Base-by-base conservation (phyloP, 2,329 filamentous ascomycete genomes). In the Alternaria atra region DNA sequence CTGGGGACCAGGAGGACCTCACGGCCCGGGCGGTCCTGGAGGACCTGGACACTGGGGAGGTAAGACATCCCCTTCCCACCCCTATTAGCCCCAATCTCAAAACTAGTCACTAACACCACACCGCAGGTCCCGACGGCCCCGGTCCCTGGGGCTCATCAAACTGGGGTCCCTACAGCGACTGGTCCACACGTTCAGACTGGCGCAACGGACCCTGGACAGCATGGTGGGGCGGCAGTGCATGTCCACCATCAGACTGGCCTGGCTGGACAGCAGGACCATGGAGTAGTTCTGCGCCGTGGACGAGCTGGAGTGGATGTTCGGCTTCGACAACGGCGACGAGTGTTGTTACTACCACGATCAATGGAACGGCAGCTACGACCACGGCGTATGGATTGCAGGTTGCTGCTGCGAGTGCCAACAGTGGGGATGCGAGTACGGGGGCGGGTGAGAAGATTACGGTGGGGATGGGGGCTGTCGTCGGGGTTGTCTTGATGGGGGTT, bases 251-350 rank as follows among this genome's bases (percentile, higher is more conserved):
- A 0, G 74, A 77, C 54, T 79, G 77, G 77, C 74, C 75, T 9
- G 77, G 77, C 4, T 79, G 77, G 77, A 79, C 77, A 6, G 61
- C 68, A 0, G 77, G 76, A 0, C 69, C 72, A 0, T 79, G 77
- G 77, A 70, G 67, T 27, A 78, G 74, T 10, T 53, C 52, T 37
- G 73, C 77, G 13, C 77, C 77, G 2, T 79, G 77, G 77, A 78
- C 73, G 6, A 73, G 65, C 5, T 79, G 77, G 77, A 55, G 48
- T 4, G 74, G 63, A 0, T 79, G 77, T 48, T 69, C 70, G 7
- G 75, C 70, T 7, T 66, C 46, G 2, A 79, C 77, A 8, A 79
- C 75, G 2, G 69, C 67, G 1, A 76, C 73, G 1, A 74, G 65
- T 15, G 67, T 74, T 0, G 63, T 72, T 6, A 78, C 75, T 1